Conservation (phyloP, 2,329 filamentous ascomycete genomes). For the Aurifilum marmelostoma region DNA sequence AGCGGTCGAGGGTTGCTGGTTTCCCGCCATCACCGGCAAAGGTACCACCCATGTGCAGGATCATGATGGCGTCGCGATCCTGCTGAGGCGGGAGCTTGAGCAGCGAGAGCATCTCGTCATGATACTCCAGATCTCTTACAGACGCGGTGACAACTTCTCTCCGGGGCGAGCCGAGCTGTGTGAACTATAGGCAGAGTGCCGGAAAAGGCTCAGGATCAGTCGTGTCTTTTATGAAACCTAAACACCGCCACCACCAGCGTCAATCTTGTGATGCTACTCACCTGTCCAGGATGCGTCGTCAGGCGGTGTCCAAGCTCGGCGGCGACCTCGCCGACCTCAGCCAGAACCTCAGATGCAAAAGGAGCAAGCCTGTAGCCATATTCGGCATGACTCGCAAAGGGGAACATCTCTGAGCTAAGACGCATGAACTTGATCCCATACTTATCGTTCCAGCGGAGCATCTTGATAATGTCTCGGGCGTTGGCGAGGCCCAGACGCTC, state of each 20-base stretch:
- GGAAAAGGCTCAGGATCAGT: not conserved
- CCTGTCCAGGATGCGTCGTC: conserved; percentile 86
- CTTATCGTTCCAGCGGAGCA: conserved; percentile 88
- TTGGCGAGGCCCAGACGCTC: conserved; percentile 81
- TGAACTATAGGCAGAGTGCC: conserved; percentile 59
- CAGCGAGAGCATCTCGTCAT: conserved; percentile 80
- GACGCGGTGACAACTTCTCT: conserved; percentile 76
- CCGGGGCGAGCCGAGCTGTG: conserved; percentile 84
- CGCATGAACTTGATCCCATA: conserved; percentile 93
- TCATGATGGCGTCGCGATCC: conserved; percentile 88
- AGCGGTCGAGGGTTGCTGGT: conserved; percentile 73
- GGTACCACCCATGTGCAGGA: conserved; percentile 88
- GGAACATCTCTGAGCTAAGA: conserved; percentile 94
- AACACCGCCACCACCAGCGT: not conserved
- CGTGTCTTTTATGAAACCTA: not conserved
- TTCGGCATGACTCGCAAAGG: conserved; percentile 86
- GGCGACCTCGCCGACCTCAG: conserved; percentile 75
- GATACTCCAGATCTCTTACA: conserved; percentile 82
- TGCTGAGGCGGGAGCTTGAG: conserved; percentile 77
- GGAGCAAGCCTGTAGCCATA: conserved; percentile 84
- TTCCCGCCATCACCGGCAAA: conserved; percentile 74
- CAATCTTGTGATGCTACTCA: conserved; percentile 33
- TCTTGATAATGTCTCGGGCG: conserved; percentile 79
- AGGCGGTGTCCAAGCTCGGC: conserved; percentile 80
- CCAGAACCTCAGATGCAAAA: conserved; percentile 79